Evolutionary conservation across 192 early-diverging fungal species (phyloP).

Genomic region (Rhizophagus clarus): DNA sequence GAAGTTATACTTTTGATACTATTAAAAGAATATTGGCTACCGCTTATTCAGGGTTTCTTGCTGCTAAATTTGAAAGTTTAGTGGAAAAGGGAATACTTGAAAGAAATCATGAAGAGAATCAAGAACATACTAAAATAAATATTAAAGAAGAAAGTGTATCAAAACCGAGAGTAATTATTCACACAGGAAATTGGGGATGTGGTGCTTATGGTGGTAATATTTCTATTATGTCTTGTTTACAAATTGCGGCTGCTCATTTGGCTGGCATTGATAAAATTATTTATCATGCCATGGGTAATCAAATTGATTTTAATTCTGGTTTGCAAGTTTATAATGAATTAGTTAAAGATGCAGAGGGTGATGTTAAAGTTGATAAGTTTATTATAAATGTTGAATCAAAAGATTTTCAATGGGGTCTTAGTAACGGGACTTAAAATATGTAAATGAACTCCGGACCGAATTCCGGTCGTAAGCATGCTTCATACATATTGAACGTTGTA

Average conservation of each 20-base stretch:
- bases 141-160: not conserved
- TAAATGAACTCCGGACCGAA: too few species aligned
- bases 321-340: conserved; percentile 19
- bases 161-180: conserved; percentile 23
- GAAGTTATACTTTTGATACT: conserved; percentile 1
- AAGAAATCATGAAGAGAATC: not conserved
- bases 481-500: too few species aligned
- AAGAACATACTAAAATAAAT: conserved; percentile 2
- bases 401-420: conserved; percentile 23
- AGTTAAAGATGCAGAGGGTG: not conserved
- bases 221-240: conserved; percentile 27
- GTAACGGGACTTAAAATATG: conserved; percentile 18
- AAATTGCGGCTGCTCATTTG: conserved; percentile 25
- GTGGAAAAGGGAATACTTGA: conserved; percentile 11
- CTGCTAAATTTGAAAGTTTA: conserved; percentile 29
- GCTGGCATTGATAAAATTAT: conserved; percentile 29
- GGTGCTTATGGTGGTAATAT: conserved; percentile 34
- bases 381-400: not conserved
- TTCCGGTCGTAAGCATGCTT: too few species aligned
- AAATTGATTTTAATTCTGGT: not conserved
- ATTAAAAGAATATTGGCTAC: conserved; percentile 14
- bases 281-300: conserved; percentile 23
- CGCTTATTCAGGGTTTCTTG: conserved; percentile 30
- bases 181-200: conserved; percentile 37
- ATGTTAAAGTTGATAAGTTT: conserved; percentile 1